Conservation (phyloP, 108 stramenopile genomes). For the Fragilaria radians region DNA sequence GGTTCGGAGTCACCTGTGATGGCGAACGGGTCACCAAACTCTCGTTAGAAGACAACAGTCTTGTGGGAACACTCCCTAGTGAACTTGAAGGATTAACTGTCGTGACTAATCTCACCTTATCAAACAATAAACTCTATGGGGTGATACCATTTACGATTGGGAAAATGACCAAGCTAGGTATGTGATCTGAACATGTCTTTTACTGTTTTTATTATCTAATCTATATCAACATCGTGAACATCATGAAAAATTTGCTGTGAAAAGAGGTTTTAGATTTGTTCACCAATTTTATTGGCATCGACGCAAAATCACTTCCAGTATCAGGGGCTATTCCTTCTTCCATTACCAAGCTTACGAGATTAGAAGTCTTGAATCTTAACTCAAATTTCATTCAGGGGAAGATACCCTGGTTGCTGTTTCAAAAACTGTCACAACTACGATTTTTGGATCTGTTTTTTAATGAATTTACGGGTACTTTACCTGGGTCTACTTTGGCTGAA, state of each 20-base stretch:
- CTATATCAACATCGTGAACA: too few relatives aligned
- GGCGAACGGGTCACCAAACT: constrained; percentile 11
- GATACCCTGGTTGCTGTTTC: constrained; percentile 12
- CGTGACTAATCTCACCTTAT: background rate
- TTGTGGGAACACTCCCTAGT: constrained; percentile 13
- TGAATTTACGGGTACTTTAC: constrained; percentile 1
- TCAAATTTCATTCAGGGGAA: background rate
- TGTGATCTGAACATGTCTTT: constrained; percentile 1
- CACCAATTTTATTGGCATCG: constrained; percentile 18
- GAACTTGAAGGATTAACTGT: constrained; percentile 13
- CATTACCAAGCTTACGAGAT: constrained; percentile 14
- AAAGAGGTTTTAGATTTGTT: constrained; percentile 24
- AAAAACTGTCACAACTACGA: constrained; percentile 10
- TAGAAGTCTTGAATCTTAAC: constrained; percentile 7
- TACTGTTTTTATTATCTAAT: too few relatives aligned
- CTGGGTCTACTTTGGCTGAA: background rate
- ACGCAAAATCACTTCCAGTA: constrained; percentile 17
- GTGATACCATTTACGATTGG: constrained; percentile 14
- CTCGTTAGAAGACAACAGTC: constrained; percentile 12
- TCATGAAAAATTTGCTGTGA: background rate
- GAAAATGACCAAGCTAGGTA: constrained; percentile 5
- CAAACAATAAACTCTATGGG: constrained; percentile 17
- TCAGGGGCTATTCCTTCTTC: constrained; percentile 21
- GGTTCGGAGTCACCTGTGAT: constrained; percentile 27
- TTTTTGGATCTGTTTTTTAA: constrained; percentile 10